Conservation (phyloP, 306 rosid genomes). For the Prunus armeniaca region DNA sequence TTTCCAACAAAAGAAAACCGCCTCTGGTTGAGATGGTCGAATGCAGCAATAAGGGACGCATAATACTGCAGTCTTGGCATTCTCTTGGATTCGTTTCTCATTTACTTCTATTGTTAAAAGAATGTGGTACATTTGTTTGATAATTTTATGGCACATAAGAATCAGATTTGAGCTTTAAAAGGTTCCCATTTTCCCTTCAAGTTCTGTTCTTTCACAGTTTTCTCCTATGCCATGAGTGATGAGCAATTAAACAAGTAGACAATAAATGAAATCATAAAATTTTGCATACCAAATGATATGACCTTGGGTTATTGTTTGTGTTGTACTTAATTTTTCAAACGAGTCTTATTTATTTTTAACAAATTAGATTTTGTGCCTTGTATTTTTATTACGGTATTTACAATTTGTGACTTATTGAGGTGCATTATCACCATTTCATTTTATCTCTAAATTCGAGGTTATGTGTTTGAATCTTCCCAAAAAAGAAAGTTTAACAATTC, state of each 20-base stretch:
- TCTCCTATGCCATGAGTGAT: not conserved
- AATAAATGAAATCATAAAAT: not conserved
- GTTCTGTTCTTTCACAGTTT: not conserved
- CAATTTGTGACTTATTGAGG: too few relatives aligned
- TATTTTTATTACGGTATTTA: too few relatives aligned
- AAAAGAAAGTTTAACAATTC: too few relatives aligned
- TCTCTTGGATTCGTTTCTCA: not conserved
- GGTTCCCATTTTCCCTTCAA: not conserved
- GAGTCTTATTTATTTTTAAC: not conserved
- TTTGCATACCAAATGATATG: not conserved
- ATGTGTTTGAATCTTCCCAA: too few relatives aligned
- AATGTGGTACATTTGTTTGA: not conserved
- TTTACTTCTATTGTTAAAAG: slow-evolving; percentile 4
- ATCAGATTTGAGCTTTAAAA: not conserved
- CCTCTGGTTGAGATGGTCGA: slow-evolving; percentile 25
- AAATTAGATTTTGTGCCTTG: too few relatives aligned
- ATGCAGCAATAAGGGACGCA: slow-evolving; percentile 19
- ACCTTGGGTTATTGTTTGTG: not conserved
- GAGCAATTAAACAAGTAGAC: not conserved
- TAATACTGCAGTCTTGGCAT: not conserved
- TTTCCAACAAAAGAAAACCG: slow-evolving; percentile 35
- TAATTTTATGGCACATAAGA: slow-evolving; percentile 12
- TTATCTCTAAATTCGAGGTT: too few relatives aligned
- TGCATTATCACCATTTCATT: too few relatives aligned
- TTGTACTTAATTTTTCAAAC: not conserved